Evolutionary conservation across 257 asterid genomes (phyloP), one percentile per base, ranked within the genome.

Genomic region (Cynanchum wilfordii): DNA sequence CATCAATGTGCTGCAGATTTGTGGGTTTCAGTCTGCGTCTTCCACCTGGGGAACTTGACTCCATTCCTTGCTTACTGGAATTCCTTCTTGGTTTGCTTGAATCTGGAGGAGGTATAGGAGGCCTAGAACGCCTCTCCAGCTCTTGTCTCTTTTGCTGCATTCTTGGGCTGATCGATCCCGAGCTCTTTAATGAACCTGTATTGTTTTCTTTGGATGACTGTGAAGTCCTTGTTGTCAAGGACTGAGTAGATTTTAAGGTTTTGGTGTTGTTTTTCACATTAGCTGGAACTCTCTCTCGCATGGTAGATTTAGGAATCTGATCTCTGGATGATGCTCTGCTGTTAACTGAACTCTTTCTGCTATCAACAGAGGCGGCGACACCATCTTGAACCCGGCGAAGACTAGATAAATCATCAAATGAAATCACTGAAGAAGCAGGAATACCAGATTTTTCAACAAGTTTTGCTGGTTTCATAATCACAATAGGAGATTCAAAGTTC

Each of bases 381-480:
- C 78, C 79, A 67, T 73, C 81, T 68, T 75, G 90, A 77, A 73
- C 70, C 70, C 71, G 76, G 11, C 85, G 82, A 70, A 78, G 79
- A 56, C 83, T 75, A 30, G 90, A 79, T 47, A 82, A 78, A 71
- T 83, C 82, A 66, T 85, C 83, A 38, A 81, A 82, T 58, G 90
- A 73, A 79, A 87, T 73, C 66, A 81, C 81, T 24, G 97, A 87
- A 85, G 91, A 86, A 82, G 89, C 68, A 36, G 92, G 83, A 67
- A 85, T 70, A 73, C 88, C 84, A 50, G 96, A 86, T 79, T 86
- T 88, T 79, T 84, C 89, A 29, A 86, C 78, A 47, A 86, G 88
- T 77, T 87, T 92, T 68, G 93, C 95, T 19, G 98, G 93, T 75
- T 94, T 94, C 98, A 91, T 88, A 76, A 94, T 87, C 76, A 94